Conservation (phyloP, 2,329 filamentous ascomycete genomes). For the Aciculosporium take region DNA sequence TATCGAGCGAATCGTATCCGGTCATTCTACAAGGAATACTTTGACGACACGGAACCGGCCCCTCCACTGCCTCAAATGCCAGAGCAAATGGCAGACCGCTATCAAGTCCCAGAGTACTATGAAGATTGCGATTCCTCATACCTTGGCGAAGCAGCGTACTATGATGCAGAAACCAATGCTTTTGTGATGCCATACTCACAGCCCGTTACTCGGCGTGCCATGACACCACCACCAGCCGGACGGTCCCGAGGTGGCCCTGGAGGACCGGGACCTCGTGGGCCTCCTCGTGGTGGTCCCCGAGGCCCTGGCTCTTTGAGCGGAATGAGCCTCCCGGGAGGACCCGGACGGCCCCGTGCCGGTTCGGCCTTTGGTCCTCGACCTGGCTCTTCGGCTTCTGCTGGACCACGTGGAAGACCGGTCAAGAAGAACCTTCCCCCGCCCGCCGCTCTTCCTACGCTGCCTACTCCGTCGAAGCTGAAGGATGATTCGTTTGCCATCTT, state of each 20-base stretch:
- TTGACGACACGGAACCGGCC: constrained; percentile 59
- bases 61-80: constrained; percentile 29
- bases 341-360: constrained; percentile 41
- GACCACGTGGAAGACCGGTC: constrained; percentile 25
- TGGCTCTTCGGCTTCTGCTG: constrained; percentile 48
- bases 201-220: constrained; percentile 74
- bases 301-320: constrained; percentile 35
- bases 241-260: constrained; percentile 26
- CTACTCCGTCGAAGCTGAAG: constrained; percentile 70
- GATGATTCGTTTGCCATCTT: constrained; percentile 65
- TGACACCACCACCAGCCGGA: constrained; percentile 74
- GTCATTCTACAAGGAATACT: constrained; percentile 99
- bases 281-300: constrained; percentile 11
- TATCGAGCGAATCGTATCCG: constrained; percentile 89
- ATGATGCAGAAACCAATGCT: constrained; percentile 51
- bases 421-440: constrained; percentile 53
- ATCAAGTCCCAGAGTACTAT: constrained; percentile 49
- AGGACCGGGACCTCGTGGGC: constrained; percentile 15
- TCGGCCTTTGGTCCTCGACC: constrained; percentile 26
- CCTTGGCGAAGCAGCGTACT: constrained; percentile 51
- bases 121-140: constrained; percentile 64
- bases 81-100: no score
- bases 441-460: constrained; percentile 56
- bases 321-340: constrained; percentile 30
- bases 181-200: constrained; percentile 77